phyloP scores from a whole-genome alignment of 169 alveolate species.

The Cryptosporidium parvum region DNA sequence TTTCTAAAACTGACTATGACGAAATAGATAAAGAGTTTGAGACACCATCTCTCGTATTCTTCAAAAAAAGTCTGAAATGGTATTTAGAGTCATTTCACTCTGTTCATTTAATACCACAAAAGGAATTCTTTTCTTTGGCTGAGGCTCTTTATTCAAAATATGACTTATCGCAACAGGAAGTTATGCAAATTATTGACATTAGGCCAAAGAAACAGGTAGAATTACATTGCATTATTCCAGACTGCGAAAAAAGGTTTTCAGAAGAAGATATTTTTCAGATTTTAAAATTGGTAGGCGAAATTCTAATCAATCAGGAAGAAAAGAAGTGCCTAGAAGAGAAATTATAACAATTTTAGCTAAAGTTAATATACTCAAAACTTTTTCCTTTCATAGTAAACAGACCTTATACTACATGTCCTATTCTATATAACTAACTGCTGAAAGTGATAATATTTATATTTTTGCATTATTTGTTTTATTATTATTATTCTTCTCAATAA shows the following conservation, averaged over 20 bases:
- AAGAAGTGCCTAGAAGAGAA: neutral
- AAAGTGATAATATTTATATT: neutral
- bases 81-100: slow-evolving; percentile 45
- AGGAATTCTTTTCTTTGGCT: slow-evolving; percentile 10
- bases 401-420: neutral
- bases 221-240: slow-evolving; percentile 40
- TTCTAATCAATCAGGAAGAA: neutral
- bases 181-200: slow-evolving; percentile 52
- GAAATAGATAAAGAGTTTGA: slow-evolving; percentile 5
- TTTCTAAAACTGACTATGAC: neutral
- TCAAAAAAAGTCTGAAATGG: slow-evolving; percentile 56
- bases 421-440: neutral
- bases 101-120: neutral
- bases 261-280: slow-evolving; percentile 46
- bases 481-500: neutral
- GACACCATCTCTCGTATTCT: slow-evolving; percentile 4
- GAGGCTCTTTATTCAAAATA: slow-evolving; percentile 25
- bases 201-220: slow-evolving; percentile 57
- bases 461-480: neutral
- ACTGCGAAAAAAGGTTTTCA: slow-evolving; percentile 59
- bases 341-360: neutral
- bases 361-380: neutral
- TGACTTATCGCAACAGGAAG: slow-evolving; percentile 37
- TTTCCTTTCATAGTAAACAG: neutral
- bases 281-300: neutral